Conservation (phyloP, 169 alveolate species). For the Cryptosporidium xiaoi region DNA sequence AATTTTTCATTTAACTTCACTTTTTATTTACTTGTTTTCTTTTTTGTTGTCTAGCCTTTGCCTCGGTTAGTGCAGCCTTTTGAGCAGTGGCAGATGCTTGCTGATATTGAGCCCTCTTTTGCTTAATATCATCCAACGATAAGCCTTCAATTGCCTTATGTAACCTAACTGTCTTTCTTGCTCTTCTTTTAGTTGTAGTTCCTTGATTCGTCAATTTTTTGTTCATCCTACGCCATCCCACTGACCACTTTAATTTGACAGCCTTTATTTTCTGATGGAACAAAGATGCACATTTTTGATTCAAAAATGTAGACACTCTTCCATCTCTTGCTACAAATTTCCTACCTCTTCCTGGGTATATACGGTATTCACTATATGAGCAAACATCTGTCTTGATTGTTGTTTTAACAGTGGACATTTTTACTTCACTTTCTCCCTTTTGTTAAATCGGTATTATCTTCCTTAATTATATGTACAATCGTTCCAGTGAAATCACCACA, state of each 20-base stretch:
- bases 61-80: slow-evolving; percentile 71
- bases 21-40: slow-evolving; percentile 25
- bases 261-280: slow-evolving; percentile 94
- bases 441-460: neutral
- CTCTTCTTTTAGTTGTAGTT: slow-evolving; percentile 76
- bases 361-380: slow-evolving; percentile 95
- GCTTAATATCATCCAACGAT: slow-evolving; percentile 93
- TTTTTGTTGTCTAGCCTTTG: slow-evolving; percentile 73
- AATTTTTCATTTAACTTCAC: neutral
- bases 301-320: slow-evolving; percentile 89
- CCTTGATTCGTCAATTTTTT: slow-evolving; percentile 88
- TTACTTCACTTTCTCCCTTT: neutral
- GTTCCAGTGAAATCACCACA: neutral
- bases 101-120: slow-evolving; percentile 83
- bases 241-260: slow-evolving; percentile 96
- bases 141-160: slow-evolving; percentile 97
- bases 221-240: slow-evolving; percentile 95
- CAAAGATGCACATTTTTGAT: slow-evolving; percentile 92
- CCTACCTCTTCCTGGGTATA: slow-evolving; percentile 98
- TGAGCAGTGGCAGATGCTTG: slow-evolving; percentile 77
- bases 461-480: too few species aligned
- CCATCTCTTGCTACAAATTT: slow-evolving; percentile 96
- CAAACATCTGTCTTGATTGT: slow-evolving; percentile 96
- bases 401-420: slow-evolving; percentile 85
- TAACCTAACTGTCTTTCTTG: slow-evolving; percentile 85